These are phyloP conservation scores for Trichoderma sp. DNA, from an alignment of 2,329 filamentous ascomycete species.

Conservation along the genomic window DNA sequence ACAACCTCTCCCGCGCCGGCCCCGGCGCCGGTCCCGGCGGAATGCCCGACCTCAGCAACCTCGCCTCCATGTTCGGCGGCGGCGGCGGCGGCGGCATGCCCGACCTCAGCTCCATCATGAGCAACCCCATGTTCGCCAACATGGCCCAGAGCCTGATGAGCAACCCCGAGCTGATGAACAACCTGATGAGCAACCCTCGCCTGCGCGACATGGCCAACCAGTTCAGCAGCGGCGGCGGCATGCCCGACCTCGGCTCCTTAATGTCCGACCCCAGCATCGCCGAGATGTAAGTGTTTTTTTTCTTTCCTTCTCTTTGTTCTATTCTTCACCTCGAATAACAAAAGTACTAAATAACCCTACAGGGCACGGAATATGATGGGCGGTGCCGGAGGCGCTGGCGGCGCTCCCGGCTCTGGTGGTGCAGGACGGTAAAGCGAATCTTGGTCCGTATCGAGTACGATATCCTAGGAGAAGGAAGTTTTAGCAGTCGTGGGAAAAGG, in stretches of 20 bases:
- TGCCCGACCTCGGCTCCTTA: slow-evolving; percentile 80
- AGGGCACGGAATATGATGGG: slow-evolving; percentile 50
- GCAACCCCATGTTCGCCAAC: slow-evolving; percentile 94
- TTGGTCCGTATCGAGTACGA: neutral
- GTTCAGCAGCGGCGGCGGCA: slow-evolving; percentile 73
- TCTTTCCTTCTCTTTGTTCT: neutral
- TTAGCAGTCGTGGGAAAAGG: neutral
- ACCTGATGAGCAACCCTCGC: slow-evolving; percentile 90
- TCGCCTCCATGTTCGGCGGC: slow-evolving; percentile 69
- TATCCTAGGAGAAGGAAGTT: neutral
- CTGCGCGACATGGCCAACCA: slow-evolving; percentile 82
- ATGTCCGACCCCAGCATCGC: slow-evolving; percentile 93
- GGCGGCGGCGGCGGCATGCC: slow-evolving; percentile 77
- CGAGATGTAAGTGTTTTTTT: slow-evolving; percentile 70
- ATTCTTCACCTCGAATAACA: neutral
- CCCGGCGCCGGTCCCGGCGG: slow-evolving; percentile 55
- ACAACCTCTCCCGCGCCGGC: slow-evolving; percentile 42
- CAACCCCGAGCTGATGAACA: slow-evolving; percentile 88
- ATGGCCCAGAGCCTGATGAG: slow-evolving; percentile 98
- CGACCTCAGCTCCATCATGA: slow-evolving; percentile 84
- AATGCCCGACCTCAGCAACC: slow-evolving; percentile 66
- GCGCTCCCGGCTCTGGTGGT: slow-evolving; percentile 25
- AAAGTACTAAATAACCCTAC: neutral
- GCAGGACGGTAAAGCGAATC: slow-evolving; percentile 21
- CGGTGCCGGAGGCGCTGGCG: slow-evolving; percentile 15